Conservation (phyloP, 1,139 yeast species). For the Eremothecium sinecaudum region DNA sequence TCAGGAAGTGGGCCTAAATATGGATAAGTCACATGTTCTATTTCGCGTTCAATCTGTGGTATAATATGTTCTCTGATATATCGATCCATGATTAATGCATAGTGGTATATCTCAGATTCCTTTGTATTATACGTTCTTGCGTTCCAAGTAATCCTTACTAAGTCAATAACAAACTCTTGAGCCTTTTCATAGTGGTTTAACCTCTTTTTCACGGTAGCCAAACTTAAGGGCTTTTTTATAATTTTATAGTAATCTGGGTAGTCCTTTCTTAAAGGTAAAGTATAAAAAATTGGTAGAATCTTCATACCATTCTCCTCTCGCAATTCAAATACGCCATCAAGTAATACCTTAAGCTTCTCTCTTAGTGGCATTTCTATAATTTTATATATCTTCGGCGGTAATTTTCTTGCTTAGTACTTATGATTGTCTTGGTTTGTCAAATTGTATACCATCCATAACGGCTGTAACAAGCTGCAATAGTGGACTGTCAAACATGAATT, state of each 20-base stretch:
- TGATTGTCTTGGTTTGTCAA: too few relatives aligned
- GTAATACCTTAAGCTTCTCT: slow-evolving; percentile 13
- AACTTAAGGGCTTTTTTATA: slow-evolving; percentile 62
- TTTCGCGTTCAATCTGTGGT: slow-evolving; percentile 39
- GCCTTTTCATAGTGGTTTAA: slow-evolving; percentile 46
- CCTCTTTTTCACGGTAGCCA: slow-evolving; percentile 51
- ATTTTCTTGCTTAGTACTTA: too few relatives aligned
- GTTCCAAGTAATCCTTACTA: slow-evolving; percentile 82
- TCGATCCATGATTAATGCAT: slow-evolving; percentile 62
- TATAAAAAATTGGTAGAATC: slow-evolving; percentile 42
- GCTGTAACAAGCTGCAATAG: background rate
- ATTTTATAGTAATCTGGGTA: slow-evolving; percentile 66
- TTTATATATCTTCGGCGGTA: too few relatives aligned
- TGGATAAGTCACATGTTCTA: slow-evolving; percentile 47
- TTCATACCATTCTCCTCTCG: slow-evolving; percentile 38
- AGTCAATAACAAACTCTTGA: slow-evolving; percentile 62
- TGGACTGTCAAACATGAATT: background rate
- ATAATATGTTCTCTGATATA: slow-evolving; percentile 47
- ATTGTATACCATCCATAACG: background rate
- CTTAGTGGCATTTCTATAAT: slow-evolving; percentile 1
- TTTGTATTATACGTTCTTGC: slow-evolving; percentile 76
- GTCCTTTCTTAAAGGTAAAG: slow-evolving; percentile 43
- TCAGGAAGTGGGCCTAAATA: slow-evolving; percentile 67
- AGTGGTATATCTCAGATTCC: slow-evolving; percentile 55
- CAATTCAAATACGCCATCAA: slow-evolving; percentile 34